Evolutionary conservation across 2,329 filamentous ascomycete species (phyloP), one percentile per base, ranked within the genome.

Genomic region (Verticillium isaacii): DNA sequence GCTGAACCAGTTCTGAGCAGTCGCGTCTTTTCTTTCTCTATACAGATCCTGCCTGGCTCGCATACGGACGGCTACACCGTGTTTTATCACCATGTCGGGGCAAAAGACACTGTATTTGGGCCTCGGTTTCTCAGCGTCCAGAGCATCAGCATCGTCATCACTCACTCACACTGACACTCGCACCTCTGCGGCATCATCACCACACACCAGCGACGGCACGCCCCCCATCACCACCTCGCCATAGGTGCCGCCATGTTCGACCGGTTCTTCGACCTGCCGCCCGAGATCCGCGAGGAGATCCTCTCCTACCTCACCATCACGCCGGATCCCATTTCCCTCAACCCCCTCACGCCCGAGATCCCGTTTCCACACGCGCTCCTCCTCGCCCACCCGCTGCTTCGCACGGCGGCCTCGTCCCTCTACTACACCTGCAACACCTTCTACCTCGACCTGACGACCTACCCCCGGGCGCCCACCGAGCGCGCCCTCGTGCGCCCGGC

Each of bases 371-470:
- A 65, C 45, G 60, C 57, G 39, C 60, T 71, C 8, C 63, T 71
- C 37, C 67, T 70, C n/a, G 64, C 66, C 12, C 67, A 67, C 12
- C 63, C 66, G 8, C 50, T 67, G 25, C 61, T 72, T 29, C 64
- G 68, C 55, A 59, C 62, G 39, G 66, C 68, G 39, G 70, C 67
- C 19, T 66, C 66, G 32, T 62, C 64, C 15, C 32, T 72, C 39
- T 72, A 69, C 65, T 73, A 71, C 63, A 65, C 65, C n/a, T 60
- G 64, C 17, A 73, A 72, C 60, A 62, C 58, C 11, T 73, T 73
- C 62, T 54, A 68, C 41, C 56, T 71, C 8, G 64, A 70, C 54
- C 60, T 67, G 41, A 57, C 59, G 37, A 50, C 32, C 29, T 55
- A 62, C 29, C 25, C 63, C 41, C 59, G 61, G 54, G 61, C 60